Base-by-base conservation (phyloP, 768 basidiomycete genomes). In the Boletus insuetus region DNA sequence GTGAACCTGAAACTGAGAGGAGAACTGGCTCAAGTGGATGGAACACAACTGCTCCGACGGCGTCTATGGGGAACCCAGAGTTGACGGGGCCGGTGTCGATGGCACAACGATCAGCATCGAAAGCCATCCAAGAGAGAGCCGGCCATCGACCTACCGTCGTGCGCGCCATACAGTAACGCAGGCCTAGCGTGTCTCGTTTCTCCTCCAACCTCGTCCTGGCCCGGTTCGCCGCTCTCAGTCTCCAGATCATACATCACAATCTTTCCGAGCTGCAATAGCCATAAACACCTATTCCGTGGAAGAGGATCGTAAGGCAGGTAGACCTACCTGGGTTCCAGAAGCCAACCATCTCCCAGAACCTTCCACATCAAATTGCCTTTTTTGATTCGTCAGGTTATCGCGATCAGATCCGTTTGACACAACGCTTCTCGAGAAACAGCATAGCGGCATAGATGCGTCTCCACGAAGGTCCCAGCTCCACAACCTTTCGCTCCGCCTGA, bases 381-480 rank as follows among this genome's bases (percentile, higher is more conserved):
- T 82, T 69, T 97, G 95, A 65, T 95, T 94, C 20, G 89, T 87
- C 44, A 59, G 29, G 32, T 46, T n/a, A 19, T 49, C 32, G 26
- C 26, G 24, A 26, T 24, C 3, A n/a, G 55, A 44, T 17, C 31
- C 51, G 19, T 41, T 45, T 11, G 53, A 50, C 10, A 26, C 46
- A 26, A 32, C 29, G 26, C 11, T 51, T 49, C 49, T 48, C 32
- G 51, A 58, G 47, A 60, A 82, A 46, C 77, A 65, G 31, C 72
- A 67, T 17, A 81, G 49, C 40, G 83, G 79, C 17, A 59, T 20
- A 48, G 73, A 69, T 31, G 79, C 63, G 68, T 87, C 79, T 3
- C 80, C 75, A 0, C 94, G 82, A 6, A 94, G 67, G 67, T 97
- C 95, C 87, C 90, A 97, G 51, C 81, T 77, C 64, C 85, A 87